Percentiles rank a stretch among this genome's conserved stretches.
These are phyloP conservation scores for Wickerhamomyces rabaulensis DNA, from an alignment of 805 yeast genomes.

Conservation along the genomic window DNA sequence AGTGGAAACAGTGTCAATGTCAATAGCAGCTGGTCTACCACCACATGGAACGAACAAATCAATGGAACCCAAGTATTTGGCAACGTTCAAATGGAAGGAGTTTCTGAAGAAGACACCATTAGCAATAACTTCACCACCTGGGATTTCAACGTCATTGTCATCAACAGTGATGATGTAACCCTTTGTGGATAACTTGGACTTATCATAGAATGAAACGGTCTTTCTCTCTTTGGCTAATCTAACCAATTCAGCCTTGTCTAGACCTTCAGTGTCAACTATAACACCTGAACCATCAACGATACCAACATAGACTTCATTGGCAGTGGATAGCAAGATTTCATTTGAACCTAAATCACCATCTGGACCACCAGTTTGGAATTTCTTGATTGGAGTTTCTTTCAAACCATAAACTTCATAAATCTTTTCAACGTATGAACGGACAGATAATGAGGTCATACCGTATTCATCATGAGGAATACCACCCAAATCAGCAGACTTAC, in stretches of 20 bases:
- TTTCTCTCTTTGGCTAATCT: conserved; percentile 74
- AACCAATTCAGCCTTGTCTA: conserved; percentile 71
- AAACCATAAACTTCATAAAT: conserved; percentile 75
- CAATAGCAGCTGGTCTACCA: conserved; percentile 96
- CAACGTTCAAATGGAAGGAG: conserved; percentile 73
- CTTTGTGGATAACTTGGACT: conserved; percentile 54
- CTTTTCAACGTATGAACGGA: conserved; percentile 84
- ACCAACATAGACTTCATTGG: conserved; percentile 76
- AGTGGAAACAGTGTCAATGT: conserved; percentile 69
- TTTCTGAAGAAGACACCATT: conserved; percentile 91
- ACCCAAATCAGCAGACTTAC: conserved; percentile 86
- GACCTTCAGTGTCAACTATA: conserved; percentile 84
- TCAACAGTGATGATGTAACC: conserved; percentile 87
- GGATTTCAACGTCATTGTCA: conserved; percentile 72
- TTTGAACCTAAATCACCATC: conserved; percentile 97
- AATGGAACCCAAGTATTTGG: conserved; percentile 57
- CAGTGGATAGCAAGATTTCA: conserved; percentile 79
- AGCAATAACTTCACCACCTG: conserved; percentile 64
- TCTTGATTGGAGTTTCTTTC: conserved; percentile 52
- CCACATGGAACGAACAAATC: conserved; percentile 97
- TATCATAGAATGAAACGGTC: conserved; percentile 69
- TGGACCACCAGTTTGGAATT: conserved; percentile 98
- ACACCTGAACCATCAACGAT: conserved; percentile 96
- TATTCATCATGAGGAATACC: conserved; percentile 98
- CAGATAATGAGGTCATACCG: conserved; percentile 96